Percentiles rank a stretch among this genome's conserved stretches.
Conservation (phyloP, 768 basidiomycete species). For the Collybiopsis luxurians region DNA sequence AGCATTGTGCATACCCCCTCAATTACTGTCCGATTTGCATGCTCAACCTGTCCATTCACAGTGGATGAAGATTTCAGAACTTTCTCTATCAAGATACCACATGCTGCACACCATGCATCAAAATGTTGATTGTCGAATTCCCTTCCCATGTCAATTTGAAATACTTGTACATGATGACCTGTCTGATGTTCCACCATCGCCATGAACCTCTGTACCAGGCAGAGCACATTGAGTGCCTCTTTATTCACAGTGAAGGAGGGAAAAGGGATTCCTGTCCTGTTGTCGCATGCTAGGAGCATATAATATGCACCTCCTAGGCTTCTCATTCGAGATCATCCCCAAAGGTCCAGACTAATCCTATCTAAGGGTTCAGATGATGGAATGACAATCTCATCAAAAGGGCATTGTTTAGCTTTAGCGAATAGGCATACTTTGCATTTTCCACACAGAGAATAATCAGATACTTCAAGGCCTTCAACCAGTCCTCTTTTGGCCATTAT, state of each 20-base stretch:
- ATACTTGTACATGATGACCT: background rate
- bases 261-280: background rate
- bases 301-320: background rate
- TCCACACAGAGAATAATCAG: background rate
- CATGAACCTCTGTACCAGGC: background rate
- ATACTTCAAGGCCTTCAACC: background rate
- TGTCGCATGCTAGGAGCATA: background rate
- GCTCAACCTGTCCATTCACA: background rate
- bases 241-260: background rate
- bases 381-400: constrained; percentile 6
- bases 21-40: background rate
- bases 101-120: background rate
- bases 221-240: background rate
- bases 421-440: background rate
- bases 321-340: background rate
- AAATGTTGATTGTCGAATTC: background rate
- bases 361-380: background rate
- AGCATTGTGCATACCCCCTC: background rate
- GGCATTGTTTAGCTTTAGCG: background rate
- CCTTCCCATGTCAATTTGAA: background rate
- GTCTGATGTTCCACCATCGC: background rate
- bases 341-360: background rate
- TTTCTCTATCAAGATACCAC: background rate
- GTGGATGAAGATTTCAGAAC: background rate
- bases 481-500: background rate